Conservation (phyloP, 2,329 filamentous ascomycete genomes). For the Ophiostoma tasmaniense region DNA sequence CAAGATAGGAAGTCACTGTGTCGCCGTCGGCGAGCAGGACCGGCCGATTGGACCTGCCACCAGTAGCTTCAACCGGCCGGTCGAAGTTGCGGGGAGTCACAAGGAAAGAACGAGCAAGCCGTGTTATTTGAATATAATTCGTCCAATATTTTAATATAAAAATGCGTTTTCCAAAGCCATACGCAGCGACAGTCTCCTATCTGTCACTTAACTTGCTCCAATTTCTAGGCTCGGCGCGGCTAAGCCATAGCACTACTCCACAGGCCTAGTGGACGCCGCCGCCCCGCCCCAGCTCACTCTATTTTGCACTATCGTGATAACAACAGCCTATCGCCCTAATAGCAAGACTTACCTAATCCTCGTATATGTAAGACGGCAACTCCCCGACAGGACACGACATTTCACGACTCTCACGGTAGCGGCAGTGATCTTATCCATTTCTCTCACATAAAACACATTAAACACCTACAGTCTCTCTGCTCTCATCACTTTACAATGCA, state of each 20-base stretch:
- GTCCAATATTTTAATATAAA: no score
- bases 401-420: neutral
- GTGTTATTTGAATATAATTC: no score
- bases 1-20: neutral
- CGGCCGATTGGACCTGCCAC: neutral
- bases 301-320: neutral
- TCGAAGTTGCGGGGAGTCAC: neutral
- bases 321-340: neutral
- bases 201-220: neutral
- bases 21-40: neutral
- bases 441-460: no score
- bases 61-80: neutral
- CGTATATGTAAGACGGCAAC: neutral
- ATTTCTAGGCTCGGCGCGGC: neutral
- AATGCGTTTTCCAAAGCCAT: neutral
- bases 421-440: neutral
- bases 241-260: slow-evolving; percentile 7
- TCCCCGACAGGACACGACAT: neutral
- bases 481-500: neutral
- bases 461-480: neutral
- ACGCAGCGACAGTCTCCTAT: neutral
- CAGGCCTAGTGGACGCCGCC: neutral
- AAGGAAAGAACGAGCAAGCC: neutral
- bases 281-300: slow-evolving; percentile 4
- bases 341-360: neutral